phyloP scores from a whole-genome alignment of 1,139 yeast genomes.

The Hansenula sp. region DNA sequence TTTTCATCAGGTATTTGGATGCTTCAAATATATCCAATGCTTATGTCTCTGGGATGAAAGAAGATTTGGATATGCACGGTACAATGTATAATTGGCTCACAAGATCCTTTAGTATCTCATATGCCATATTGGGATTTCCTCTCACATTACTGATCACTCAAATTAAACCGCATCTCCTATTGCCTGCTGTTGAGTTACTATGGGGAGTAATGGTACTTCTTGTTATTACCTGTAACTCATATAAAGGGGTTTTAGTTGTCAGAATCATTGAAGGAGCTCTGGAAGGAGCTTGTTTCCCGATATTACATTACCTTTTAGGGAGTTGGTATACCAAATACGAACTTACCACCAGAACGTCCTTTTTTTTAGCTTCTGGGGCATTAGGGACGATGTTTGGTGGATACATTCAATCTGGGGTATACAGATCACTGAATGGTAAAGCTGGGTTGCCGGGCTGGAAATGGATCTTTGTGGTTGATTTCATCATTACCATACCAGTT shows the following conservation, averaged over 20 bases:
- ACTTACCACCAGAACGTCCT: not conserved
- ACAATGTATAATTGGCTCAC: constrained; percentile 53
- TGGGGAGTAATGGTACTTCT: constrained; percentile 34
- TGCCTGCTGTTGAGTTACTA: constrained; percentile 30
- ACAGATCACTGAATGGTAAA: constrained; percentile 1
- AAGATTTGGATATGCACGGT: constrained; percentile 53
- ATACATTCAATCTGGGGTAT: constrained; percentile 1
- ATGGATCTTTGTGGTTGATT: not conserved
- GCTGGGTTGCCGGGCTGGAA: constrained; percentile 1
- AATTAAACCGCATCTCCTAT: constrained; percentile 38
- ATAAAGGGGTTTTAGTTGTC: constrained; percentile 43
- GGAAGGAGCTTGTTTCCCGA: constrained; percentile 35
- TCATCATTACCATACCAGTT: not conserved
- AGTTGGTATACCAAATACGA: constrained; percentile 29
- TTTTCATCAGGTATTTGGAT: constrained; percentile 21
- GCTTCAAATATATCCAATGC: constrained; percentile 49
- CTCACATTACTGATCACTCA: constrained; percentile 42
- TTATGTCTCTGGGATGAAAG: constrained; percentile 58
- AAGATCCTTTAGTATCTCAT: constrained; percentile 48
- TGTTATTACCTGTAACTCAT: constrained; percentile 35
- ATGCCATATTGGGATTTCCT: constrained; percentile 47
- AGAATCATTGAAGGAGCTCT: constrained; percentile 45
- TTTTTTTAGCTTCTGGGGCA: not conserved
- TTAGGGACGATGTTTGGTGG: not conserved
- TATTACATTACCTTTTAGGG: constrained; percentile 28